Evolutionary conservation across 2,329 filamentous ascomycete species (phyloP), one percentile per base, ranked within the genome.

Genomic region (Chaetomiaceae sp.): DNA sequence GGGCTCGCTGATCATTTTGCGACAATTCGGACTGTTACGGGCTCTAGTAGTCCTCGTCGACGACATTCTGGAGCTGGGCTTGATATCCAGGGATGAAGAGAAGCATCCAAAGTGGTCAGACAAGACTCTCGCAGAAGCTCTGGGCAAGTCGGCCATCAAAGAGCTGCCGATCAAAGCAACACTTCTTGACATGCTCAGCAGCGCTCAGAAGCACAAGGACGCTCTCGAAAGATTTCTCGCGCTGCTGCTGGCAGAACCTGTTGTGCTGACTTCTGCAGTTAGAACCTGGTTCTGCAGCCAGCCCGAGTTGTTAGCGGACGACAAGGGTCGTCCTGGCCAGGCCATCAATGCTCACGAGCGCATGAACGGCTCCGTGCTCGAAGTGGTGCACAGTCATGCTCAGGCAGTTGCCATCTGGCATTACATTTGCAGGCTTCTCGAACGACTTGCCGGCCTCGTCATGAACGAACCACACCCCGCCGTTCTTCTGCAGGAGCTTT

Each of bases 401-500:
- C 62, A 64, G 39, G 58, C 41, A 0, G 60, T 62, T 10, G 63
- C 67, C 0, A 56, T 66, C 14, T 75, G 70, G 70, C 55, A 60
- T 5, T 73, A 71, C 48, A 56, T 73, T 1, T 37, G 32, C 6
- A 52, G 56, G 0, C 63, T 74, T 1, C 53, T 75, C 1, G 50
- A 62, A 4, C 50, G 65, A 1, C 59, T 72, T 1, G 42, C 62
- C 5, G 34, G 4, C 4, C 48, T 45, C 0, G 45, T 49, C 2
- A 14, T 29, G 0, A 54, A 59, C 29, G 70, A 68, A 52, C 47
- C 53, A 0, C 61, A 62, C 30, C 59, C 55, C 5, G 53, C 51
- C 1, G 59, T 67, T 1, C 42, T 75, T 8, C 58, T 72, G 2
- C 71, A 75, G 48, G 72, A 76, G 39, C 49, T 75, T 0, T 62